Evolutionary conservation across 2,329 filamentous ascomycete species (phyloP), one percentile per base, ranked within the genome.

Genomic region (Lasiodiplodia sp.): DNA sequence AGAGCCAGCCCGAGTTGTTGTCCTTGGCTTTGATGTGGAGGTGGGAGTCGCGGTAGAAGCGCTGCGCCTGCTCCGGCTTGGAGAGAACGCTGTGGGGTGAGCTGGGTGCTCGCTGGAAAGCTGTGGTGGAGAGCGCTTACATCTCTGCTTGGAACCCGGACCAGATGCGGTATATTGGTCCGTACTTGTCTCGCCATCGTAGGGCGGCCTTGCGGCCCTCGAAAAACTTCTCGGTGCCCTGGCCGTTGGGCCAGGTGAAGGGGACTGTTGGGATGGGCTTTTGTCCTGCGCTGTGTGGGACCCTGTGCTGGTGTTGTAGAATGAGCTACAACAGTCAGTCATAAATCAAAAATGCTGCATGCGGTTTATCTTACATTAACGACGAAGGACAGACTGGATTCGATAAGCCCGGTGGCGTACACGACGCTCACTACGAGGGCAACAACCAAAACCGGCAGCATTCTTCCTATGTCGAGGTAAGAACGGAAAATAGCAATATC

Each of bases 31-130:
- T 84, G 23, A 68, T 52, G 70, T 85, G 83, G 49, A 72, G 77
- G 66, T 84, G 75, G 0, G 83, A 85, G 70, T 85, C 83, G 38
- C 73, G 75, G 70, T 83, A 84, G 6, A 83, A 75, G 0, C 70
- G 69, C 69, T 79, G 67, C 0, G 84, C 66, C 63, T 83, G 72
- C 4, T 76, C 71, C 2, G 81, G 76, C 5, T 71, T 51, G 0
- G 77, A 80, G 6, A 83, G 58, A 2, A 83, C 79, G 14, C 79
- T 82, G 57, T 44, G 31, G 31, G 23, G 34, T 7, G 23, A n/a
- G 4, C 28, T 28, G 28, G 25, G 25, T 1, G 25, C 25, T 4
- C 25, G 3, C 4, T 28, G 25, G 25, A 52, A 1, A 21, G 5
- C 18, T 2, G 6, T 12, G 55, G 55, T 23, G 16, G 18, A 4